Conservation (phyloP, 805 yeast genomes). For the Candida pini region DNA sequence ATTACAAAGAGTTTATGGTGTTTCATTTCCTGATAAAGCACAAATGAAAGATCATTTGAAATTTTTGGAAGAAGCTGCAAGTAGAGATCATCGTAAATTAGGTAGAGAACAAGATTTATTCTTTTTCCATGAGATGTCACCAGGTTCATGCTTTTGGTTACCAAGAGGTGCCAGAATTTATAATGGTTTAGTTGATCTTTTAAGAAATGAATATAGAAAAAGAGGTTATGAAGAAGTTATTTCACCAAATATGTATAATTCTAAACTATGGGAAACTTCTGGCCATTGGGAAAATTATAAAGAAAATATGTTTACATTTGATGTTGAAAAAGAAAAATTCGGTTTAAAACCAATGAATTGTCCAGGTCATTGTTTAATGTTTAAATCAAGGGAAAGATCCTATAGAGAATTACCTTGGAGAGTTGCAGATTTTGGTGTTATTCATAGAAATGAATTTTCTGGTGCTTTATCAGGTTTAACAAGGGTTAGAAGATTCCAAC, state of each 20-base stretch:
- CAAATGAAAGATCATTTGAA: conserved; percentile 91
- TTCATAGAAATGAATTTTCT: conserved; percentile 93
- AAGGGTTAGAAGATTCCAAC: conserved; percentile 98
- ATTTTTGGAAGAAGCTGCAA: conserved; percentile 92
- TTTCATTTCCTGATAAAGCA: conserved; percentile 97
- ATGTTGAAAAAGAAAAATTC: conserved; percentile 90
- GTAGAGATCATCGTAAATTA: conserved; percentile 92
- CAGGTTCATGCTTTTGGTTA: conserved; percentile 97
- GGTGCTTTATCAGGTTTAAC: conserved; percentile 95
- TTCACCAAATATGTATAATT: conserved; percentile 97
- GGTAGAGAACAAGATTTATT: conserved; percentile 96
- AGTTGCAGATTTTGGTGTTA: conserved; percentile 96
- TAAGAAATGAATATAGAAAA: conserved; percentile 79
- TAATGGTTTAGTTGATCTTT: conserved; percentile 73
- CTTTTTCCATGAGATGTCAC: conserved; percentile 93
- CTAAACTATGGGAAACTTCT: conserved; percentile 94
- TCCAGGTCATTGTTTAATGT: conserved; percentile 90
- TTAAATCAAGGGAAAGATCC: conserved; percentile 88
- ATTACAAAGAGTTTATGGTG: conserved; percentile 94
- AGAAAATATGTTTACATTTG: conserved; percentile 96
- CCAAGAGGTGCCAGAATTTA: conserved; percentile 99
- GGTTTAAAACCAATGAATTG: conserved; percentile 95
- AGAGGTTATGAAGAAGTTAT: conserved; percentile 98
- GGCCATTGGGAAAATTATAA: conserved; percentile 89
- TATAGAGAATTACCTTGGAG: conserved; percentile 98